Conservation (phyloP, 192 early-diverging fungal genomes). For the Coemansia sp. region DNA sequence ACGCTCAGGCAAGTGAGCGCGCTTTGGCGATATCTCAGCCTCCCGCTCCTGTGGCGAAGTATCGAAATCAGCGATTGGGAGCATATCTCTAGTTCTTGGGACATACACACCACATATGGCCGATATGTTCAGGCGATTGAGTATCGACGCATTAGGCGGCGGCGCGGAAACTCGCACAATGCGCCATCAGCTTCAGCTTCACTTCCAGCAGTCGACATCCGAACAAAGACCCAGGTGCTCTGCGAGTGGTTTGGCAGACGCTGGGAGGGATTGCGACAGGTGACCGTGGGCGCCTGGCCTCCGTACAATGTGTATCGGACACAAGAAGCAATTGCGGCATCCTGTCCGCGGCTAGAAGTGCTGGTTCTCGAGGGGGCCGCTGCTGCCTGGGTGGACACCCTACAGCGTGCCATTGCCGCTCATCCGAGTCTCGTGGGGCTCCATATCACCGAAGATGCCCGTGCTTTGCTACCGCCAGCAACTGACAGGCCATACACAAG, state of each 20-base stretch:
- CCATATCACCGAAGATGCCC: slow-evolving; percentile 43
- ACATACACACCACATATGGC: slow-evolving; percentile 26
- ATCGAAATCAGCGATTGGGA: slow-evolving; percentile 52
- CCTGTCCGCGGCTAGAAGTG: slow-evolving; percentile 21
- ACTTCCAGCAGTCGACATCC: slow-evolving; percentile 16
- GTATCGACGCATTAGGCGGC: slow-evolving; percentile 32
- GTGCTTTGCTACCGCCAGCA: slow-evolving; percentile 38
- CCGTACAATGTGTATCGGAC: slow-evolving; percentile 47
- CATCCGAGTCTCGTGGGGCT: slow-evolving; percentile 29
- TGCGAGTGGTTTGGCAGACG: slow-evolving; percentile 42
- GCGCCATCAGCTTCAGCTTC: not conserved
- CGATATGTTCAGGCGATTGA: slow-evolving; percentile 24
- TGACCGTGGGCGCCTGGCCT: slow-evolving; percentile 44
- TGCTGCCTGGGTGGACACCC: slow-evolving; percentile 34
- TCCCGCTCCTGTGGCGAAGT: slow-evolving; percentile 38
- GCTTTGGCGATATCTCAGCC: slow-evolving; percentile 34
- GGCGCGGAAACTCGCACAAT: slow-evolving; percentile 31
- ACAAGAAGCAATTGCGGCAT: slow-evolving; percentile 20
- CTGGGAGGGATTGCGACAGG: slow-evolving; percentile 26
- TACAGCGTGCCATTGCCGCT: slow-evolving; percentile 27
- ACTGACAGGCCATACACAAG: slow-evolving; percentile 23
- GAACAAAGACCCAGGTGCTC: slow-evolving; percentile 38
- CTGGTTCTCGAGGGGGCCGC: slow-evolving; percentile 43
- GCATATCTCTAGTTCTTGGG: slow-evolving; percentile 9
- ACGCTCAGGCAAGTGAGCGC: slow-evolving; percentile 30